Conservation (phyloP, 2,329 filamentous ascomycete species). For the Karstenula rhodostoma region DNA sequence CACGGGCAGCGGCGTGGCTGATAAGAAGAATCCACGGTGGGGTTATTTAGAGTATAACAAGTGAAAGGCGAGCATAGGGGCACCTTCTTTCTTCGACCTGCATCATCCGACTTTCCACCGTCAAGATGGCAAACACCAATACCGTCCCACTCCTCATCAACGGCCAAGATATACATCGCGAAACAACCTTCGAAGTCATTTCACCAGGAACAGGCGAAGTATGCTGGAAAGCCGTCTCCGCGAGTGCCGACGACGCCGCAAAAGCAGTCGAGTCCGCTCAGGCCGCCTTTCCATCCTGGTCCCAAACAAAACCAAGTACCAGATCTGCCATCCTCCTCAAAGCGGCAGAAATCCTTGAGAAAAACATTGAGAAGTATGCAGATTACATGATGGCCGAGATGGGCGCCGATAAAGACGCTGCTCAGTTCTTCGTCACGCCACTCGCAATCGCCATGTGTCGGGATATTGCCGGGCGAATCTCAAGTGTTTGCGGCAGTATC, state of each 20-base stretch:
- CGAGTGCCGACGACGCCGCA: constrained; percentile 61
- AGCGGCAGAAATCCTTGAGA: constrained; percentile 69
- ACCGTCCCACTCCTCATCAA: constrained; percentile 54
- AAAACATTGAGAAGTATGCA: constrained; percentile 66
- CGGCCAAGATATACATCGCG: constrained; percentile 53
- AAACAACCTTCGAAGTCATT: constrained; percentile 47
- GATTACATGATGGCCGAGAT: constrained; percentile 66
- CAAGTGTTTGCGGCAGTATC: constrained; percentile 55
- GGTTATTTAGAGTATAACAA: not conserved
- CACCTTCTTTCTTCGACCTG: not conserved
- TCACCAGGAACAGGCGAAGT: constrained; percentile 62
- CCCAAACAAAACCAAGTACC: constrained; percentile 62
- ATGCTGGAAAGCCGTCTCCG: constrained; percentile 62
- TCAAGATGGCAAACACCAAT: not conserved
- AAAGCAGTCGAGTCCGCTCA: constrained; percentile 67
- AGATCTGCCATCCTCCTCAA: constrained; percentile 75
- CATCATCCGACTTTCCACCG: not conserved
- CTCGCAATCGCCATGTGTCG: constrained; percentile 52
- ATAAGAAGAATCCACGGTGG: not conserved
- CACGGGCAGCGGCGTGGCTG: not conserved
- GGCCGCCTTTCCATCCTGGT: constrained; percentile 72
- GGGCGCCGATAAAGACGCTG: constrained; percentile 51
- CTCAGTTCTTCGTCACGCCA: constrained; percentile 42
- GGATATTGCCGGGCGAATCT: constrained; percentile 58
- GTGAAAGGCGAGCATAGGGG: not conserved